Evolutionary conservation across 352 stramenopile species (phyloP).

Genomic region (Phytopythium oedochilum): DNA sequence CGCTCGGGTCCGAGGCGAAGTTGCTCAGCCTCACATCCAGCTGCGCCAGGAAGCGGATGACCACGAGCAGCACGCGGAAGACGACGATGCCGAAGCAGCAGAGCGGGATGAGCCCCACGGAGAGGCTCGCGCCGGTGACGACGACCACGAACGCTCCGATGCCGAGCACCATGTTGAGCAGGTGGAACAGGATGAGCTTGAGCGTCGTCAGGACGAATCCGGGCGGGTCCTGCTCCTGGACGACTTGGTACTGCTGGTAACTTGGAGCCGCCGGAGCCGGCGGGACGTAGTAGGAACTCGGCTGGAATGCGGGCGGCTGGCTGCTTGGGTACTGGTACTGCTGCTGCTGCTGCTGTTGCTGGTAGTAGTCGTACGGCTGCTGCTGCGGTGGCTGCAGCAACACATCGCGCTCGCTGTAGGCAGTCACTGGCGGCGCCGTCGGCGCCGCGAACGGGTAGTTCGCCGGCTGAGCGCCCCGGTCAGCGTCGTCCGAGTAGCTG

Average conservation of each 20-base stretch:
- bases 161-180: conserved; percentile 54
- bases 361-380: neutral
- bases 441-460: neutral
- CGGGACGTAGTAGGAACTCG: conserved; percentile 27
- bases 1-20: conserved; percentile 33
- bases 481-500: neutral
- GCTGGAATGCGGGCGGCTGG: neutral
- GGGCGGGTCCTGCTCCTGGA: conserved; percentile 13
- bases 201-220: conserved; percentile 36
- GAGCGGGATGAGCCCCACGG: conserved; percentile 42
- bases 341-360: conserved; percentile 1
- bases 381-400: neutral
- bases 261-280: conserved; percentile 11
- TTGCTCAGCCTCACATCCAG: conserved; percentile 67
- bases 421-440: neutral
- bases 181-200: conserved; percentile 52
- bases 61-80: conserved; percentile 39
- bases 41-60: conserved; percentile 42
- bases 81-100: conserved; percentile 65
- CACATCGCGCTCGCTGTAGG: neutral
- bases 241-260: conserved; percentile 23
- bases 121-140: conserved; percentile 28
- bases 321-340: neutral
- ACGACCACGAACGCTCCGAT: conserved; percentile 43
- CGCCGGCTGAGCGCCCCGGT: neutral